A percentile compares a stretch with the other conserved stretches of the same genome.
Evolutionary conservation across 139 green algal species (phyloP).

Genomic region (Chlamydomonas incerta): DNA sequence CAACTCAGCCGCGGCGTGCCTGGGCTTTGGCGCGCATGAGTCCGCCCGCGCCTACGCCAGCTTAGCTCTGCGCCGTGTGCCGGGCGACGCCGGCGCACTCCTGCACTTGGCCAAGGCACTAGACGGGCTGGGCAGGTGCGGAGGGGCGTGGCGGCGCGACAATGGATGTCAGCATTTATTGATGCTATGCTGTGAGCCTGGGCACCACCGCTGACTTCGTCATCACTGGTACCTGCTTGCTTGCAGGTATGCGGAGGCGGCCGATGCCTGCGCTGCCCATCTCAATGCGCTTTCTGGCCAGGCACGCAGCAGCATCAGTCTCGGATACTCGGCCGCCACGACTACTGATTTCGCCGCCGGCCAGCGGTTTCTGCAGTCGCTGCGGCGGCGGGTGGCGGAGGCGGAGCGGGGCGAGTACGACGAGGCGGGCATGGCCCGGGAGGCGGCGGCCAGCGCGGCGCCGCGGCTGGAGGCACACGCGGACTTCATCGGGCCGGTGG

Average conservation of each 20-base stretch:
- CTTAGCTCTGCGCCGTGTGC: neutral
- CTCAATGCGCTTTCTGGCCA: no score
- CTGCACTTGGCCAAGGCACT: neutral
- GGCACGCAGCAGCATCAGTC: no score
- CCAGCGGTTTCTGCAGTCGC: neutral
- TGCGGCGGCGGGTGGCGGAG: neutral
- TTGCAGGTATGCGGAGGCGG: neutral
- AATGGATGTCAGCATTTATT: no score
- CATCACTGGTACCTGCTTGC: neutral
- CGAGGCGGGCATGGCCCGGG: neutral
- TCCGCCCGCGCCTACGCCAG: constrained; percentile 1
- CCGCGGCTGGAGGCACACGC: neutral
- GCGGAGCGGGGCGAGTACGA: neutral
- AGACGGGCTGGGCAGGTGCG: constrained; percentile 1
- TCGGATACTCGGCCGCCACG: no score
- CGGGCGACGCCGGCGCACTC: constrained; percentile 16
- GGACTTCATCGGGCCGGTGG: neutral
- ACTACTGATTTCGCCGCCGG: no score
- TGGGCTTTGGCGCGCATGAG: constrained; percentile 5
- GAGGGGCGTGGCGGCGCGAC: no score
- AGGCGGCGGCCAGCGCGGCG: neutral
- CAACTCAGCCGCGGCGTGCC: constrained; percentile 23
- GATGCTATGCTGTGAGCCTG: no score
- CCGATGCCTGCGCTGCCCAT: neutral
- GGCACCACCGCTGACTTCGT: no score